Evolutionary conservation across 371 early-diverging fungal genomes (phyloP).

Genomic region (Rhizopus delemar): DNA sequence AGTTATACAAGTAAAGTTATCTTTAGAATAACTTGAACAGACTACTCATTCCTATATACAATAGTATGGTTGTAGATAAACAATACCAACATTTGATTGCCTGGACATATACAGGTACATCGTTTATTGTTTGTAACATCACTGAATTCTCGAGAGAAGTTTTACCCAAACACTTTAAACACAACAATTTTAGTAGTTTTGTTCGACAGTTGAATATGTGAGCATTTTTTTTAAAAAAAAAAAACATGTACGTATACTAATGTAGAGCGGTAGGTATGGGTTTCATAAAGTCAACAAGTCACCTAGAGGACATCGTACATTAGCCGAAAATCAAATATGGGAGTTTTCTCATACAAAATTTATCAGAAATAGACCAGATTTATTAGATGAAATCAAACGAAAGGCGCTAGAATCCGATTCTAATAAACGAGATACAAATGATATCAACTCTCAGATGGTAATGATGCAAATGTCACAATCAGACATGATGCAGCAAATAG

Average conservation of each 20-base stretch:
- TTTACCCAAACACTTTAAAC: slow-evolving; percentile 83
- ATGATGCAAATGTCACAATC: slow-evolving; percentile 74
- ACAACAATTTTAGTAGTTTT: slow-evolving; percentile 84
- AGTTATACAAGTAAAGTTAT: slow-evolving; percentile 27
- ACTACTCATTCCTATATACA: not conserved
- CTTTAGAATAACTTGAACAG: not conserved
- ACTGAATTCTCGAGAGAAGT: slow-evolving; percentile 86
- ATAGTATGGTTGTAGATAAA: slow-evolving; percentile 12
- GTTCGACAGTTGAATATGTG: slow-evolving; percentile 89
- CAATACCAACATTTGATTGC: slow-evolving; percentile 79
- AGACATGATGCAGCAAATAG: slow-evolving; percentile 73
- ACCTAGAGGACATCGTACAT: slow-evolving; percentile 68
- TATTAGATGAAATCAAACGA: slow-evolving; percentile 57
- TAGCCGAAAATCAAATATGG: slow-evolving; percentile 75
- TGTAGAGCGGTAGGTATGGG: slow-evolving; percentile 55
- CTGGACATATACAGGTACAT: slow-evolving; percentile 81
- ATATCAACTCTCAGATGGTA: slow-evolving; percentile 70
- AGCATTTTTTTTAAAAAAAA: slow-evolving; percentile 24
- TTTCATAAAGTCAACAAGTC: slow-evolving; percentile 76
- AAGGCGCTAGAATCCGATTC: slow-evolving; percentile 75
- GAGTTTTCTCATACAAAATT: slow-evolving; percentile 64
- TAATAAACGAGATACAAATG: slow-evolving; percentile 58
- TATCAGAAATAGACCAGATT: slow-evolving; percentile 54
- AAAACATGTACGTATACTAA: not conserved
- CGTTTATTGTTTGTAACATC: slow-evolving; percentile 90